Evolutionary conservation across 371 early-diverging fungal species (phyloP).

Genomic region (Chytridium lagenaria): DNA sequence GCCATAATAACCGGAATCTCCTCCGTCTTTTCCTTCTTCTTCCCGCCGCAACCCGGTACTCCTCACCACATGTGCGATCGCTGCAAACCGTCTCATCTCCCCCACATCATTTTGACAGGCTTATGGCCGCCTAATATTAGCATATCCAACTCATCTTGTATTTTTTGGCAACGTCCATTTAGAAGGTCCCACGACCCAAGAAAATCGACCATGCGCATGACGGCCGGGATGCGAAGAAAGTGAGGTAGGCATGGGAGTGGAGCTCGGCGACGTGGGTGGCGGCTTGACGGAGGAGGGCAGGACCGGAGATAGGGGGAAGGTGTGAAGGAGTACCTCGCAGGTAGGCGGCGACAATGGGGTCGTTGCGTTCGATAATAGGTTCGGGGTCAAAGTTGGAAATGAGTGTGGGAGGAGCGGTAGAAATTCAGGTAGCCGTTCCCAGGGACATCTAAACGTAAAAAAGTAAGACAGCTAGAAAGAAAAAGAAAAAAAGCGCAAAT

Average conservation of each 20-base stretch:
- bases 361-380: constrained; percentile 2
- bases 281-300: background rate
- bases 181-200: constrained; percentile 5
- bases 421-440: constrained; percentile 2
- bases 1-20: background rate
- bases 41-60: background rate
- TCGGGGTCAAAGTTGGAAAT: constrained; percentile 1
- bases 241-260: constrained; percentile 6
- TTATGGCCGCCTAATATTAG: background rate
- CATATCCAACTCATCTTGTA: constrained; percentile 5
- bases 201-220: background rate
- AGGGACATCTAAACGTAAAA: too few relatives aligned
- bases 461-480: too few relatives aligned
- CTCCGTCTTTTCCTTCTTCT: background rate
- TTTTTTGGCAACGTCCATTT: background rate
- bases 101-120: background rate
- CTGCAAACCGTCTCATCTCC: background rate
- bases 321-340: background rate
- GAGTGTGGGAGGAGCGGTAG: background rate
- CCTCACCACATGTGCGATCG: background rate
- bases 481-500: too few relatives aligned
- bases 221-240: constrained; percentile 9
- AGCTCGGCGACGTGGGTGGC: constrained; percentile 6
- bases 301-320: background rate
- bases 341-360: background rate